Percentiles rank a stretch among this genome's conserved stretches.
Evolutionary conservation across 2,329 filamentous ascomycete species (phyloP).

Genomic region (Myriosclerotinia duriaeana): DNA sequence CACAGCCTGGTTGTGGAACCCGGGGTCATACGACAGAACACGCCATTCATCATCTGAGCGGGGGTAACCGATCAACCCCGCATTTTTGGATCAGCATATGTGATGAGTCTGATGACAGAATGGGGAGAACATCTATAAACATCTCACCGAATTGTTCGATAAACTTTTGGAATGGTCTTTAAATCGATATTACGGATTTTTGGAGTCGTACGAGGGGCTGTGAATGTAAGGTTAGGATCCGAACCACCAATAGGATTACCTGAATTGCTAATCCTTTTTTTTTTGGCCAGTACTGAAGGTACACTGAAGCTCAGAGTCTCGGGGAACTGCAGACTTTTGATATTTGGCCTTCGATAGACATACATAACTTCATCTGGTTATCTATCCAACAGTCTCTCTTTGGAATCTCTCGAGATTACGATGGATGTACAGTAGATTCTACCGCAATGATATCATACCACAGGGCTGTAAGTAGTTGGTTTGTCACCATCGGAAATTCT

Average conservation of each 20-base stretch:
- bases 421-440: neutral
- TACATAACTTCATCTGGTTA: neutral
- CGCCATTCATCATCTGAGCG: constrained; percentile 12
- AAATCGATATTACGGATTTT: neutral
- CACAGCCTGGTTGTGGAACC: neutral
- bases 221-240: neutral
- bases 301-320: neutral
- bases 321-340: neutral
- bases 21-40: constrained; percentile 20
- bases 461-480: neutral
- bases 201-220: constrained; percentile 5
- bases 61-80: constrained; percentile 6
- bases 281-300: neutral
- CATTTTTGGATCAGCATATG: neutral
- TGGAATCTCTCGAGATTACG: neutral
- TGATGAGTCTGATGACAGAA: neutral
- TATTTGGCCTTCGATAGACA: neutral
- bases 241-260: neutral
- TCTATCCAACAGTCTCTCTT: neutral
- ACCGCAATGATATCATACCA: neutral
- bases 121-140: neutral
- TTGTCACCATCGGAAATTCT: neutral
- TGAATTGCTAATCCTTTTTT: neutral
- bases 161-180: constrained; percentile 7
- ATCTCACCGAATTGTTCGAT: neutral